phyloP scores from a whole-genome alignment of 805 yeast species.

The Metschnikowia lachancei region DNA sequence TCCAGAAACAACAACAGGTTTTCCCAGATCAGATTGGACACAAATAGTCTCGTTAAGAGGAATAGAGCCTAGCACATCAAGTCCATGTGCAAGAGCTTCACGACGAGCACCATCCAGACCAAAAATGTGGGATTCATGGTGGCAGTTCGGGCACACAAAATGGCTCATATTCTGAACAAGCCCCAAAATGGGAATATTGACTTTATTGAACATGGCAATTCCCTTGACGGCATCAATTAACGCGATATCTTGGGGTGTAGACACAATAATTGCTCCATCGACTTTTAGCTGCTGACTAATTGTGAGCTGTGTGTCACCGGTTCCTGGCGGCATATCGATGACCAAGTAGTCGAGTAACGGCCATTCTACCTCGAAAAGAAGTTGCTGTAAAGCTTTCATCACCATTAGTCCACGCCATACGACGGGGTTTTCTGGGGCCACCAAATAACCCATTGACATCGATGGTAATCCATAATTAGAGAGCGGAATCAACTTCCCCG shows the following conservation, averaged over 20 bases:
- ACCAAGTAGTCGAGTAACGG: conserved; percentile 60
- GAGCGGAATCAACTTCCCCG: conserved; percentile 62
- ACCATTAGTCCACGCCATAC: conserved; percentile 89
- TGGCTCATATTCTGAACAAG: conserved; percentile 82
- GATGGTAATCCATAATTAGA: conserved; percentile 72
- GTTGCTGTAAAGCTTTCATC: conserved; percentile 81
- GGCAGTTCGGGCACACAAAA: conserved; percentile 72
- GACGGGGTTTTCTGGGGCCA: conserved; percentile 62
- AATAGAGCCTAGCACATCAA: conserved; percentile 59
- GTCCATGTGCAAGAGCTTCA: conserved; percentile 47
- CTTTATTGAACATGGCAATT: conserved; percentile 70
- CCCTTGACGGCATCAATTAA: conserved; percentile 78
- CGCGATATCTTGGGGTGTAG: conserved; percentile 87
- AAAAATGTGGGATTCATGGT: conserved; percentile 70
- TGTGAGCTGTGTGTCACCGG: conserved; percentile 84
- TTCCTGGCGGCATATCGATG: conserved; percentile 88
- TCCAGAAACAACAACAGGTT: conserved; percentile 53
- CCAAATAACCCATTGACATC: conserved; percentile 87
- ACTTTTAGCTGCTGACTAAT: conserved; percentile 74
- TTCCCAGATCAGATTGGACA: conserved; percentile 58
- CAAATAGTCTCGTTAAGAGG: conserved; percentile 67
- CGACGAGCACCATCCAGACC: conserved; percentile 59
- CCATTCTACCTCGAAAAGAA: conserved; percentile 84
- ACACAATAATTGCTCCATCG: conserved; percentile 77
- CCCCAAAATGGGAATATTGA: conserved; percentile 70